Evolutionary conservation across 1,139 yeast species (phyloP).

Genomic region (Candida mesenterica): DNA sequence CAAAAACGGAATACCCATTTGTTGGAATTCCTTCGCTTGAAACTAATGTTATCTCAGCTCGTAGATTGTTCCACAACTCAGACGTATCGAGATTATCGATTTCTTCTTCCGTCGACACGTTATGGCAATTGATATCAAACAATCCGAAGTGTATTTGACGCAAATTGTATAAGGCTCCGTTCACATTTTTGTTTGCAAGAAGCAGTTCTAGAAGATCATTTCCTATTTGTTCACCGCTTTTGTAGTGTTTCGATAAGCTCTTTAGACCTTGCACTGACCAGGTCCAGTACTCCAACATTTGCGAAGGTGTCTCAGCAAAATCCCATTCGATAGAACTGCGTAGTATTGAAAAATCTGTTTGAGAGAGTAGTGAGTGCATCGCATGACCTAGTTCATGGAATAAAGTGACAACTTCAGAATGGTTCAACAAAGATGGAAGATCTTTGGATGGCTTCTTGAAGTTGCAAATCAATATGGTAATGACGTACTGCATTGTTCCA

Average conservation of each 20-base stretch:
- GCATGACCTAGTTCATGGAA: slow-evolving; percentile 94
- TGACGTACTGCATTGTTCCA: slow-evolving; percentile 59
- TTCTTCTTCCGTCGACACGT: slow-evolving; percentile 40
- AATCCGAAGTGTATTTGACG: slow-evolving; percentile 77
- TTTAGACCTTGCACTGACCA: slow-evolving; percentile 68
- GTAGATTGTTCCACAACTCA: slow-evolving; percentile 60
- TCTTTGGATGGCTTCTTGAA: slow-evolving; percentile 71
- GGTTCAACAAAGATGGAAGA: slow-evolving; percentile 76
- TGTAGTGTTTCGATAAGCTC: slow-evolving; percentile 63
- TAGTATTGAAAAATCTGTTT: slow-evolving; percentile 62
- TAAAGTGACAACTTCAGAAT: slow-evolving; percentile 75
- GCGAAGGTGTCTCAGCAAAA: slow-evolving; percentile 89
- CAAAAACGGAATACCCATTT: slow-evolving; percentile 74
- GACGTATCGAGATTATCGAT: slow-evolving; percentile 46
- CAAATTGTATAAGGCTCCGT: slow-evolving; percentile 66
- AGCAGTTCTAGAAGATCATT: slow-evolving; percentile 61
- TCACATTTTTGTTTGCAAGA: slow-evolving; percentile 68
- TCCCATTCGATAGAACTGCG: slow-evolving; percentile 77
- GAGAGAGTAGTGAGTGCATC: slow-evolving; percentile 72
- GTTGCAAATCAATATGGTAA: slow-evolving; percentile 79
- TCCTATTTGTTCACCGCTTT: slow-evolving; percentile 56
- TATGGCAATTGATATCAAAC: slow-evolving; percentile 73
- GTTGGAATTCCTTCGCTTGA: slow-evolving; percentile 54
- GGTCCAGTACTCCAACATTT: slow-evolving; percentile 86
- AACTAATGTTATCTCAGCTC: slow-evolving; percentile 57